These are phyloP conservation scores for Citrus glauca DNA, from an alignment of 345 rosid species.

Conservation along the genomic window DNA sequence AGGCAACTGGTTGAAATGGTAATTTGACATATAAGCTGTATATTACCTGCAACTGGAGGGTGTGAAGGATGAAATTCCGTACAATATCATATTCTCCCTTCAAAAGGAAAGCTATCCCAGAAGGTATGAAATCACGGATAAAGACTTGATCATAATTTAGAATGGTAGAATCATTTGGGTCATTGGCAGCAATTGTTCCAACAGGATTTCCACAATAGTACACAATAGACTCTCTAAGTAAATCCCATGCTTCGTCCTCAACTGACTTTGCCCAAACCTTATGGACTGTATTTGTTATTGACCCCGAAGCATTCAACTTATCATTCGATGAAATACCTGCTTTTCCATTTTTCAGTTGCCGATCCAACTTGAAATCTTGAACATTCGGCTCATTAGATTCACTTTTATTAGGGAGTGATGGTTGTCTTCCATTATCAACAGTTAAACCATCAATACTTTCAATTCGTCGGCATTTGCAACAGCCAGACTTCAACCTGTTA, in stretches of 20 bases:
- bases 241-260: constrained; percentile 91
- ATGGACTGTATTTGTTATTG: constrained; percentile 8
- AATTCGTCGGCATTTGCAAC: constrained; percentile 52
- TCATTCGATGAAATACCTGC: constrained; percentile 33
- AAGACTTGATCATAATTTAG: constrained; percentile 92
- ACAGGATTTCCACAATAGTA: constrained; percentile 79
- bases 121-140: constrained; percentile 90
- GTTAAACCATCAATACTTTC: constrained; percentile 38
- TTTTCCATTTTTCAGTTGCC: constrained; percentile 27
- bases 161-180: constrained; percentile 55
- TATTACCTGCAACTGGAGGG: constrained; percentile 89
- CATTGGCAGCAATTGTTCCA: constrained; percentile 95
- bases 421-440: constrained; percentile 26
- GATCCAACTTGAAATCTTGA: constrained; percentile 29
- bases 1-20: no score
- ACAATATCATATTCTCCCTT: constrained; percentile 94
- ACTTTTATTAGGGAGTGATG: constrained; percentile 36
- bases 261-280: constrained; percentile 30
- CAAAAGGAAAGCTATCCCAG: constrained; percentile 87
- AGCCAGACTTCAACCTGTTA: constrained; percentile 18
- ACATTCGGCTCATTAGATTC: constrained; percentile 15
- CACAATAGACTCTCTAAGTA: constrained; percentile 65
- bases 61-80: constrained; percentile 81
- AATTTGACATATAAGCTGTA: not conserved
- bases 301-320: constrained; percentile 19